Evolutionary conservation across 495 filamentous ascomycete species (phyloP).

Genomic region (Aspergillus carlsbadensis): DNA sequence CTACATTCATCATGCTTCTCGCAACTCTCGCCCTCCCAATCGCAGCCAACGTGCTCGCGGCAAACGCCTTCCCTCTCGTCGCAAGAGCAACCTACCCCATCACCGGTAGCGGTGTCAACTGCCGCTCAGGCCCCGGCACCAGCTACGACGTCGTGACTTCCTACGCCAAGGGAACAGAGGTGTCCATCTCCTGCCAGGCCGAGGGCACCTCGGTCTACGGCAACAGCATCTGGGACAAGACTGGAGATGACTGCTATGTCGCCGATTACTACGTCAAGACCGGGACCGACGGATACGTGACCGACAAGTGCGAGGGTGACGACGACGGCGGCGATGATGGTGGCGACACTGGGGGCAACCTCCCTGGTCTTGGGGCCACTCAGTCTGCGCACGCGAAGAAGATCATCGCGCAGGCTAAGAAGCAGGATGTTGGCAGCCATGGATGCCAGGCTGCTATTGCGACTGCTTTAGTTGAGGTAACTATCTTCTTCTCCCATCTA

Average conservation of each 20-base stretch:
- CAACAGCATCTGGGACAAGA: slow-evolving; percentile 6
- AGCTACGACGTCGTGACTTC: neutral
- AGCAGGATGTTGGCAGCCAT: neutral
- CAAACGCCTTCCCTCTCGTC: too few species aligned
- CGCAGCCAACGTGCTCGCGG: neutral
- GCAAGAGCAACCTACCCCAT: neutral
- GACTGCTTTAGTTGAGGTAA: slow-evolving; percentile 2
- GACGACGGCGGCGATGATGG: neutral
- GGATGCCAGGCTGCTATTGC: neutral
- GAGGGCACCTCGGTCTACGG: neutral
- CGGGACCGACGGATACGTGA: slow-evolving; percentile 2
- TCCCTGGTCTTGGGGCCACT: neutral
- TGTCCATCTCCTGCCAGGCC: slow-evolving; percentile 1
- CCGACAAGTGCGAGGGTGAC: slow-evolving; percentile 3
- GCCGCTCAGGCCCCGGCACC: neutral
- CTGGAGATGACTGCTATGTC: neutral
- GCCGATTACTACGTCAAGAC: neutral
- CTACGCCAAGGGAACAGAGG: neutral
- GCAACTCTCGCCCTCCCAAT: neutral
- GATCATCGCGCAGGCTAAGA: neutral
- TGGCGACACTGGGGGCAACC: neutral
- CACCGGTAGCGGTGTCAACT: neutral
- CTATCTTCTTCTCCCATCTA: neutral
- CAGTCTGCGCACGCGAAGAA: slow-evolving; percentile 1
- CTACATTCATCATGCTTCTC: neutral